Evolutionary conservation across 2,329 filamentous ascomycete species (phyloP).

Genomic region (Chrysosporium queenslandicum): DNA sequence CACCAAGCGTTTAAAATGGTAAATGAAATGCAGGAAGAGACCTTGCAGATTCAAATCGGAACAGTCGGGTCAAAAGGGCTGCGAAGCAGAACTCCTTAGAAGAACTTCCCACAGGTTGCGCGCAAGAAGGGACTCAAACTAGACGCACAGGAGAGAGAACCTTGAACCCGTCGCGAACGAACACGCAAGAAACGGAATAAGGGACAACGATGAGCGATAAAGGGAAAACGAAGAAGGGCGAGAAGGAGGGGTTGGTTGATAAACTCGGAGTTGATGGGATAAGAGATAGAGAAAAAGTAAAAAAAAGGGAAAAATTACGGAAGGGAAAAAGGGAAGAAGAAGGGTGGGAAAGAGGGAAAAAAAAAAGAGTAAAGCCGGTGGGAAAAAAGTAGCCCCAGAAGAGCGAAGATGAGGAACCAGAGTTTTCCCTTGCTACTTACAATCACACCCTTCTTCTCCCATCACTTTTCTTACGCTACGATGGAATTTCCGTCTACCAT

Average conservation of each 20-base stretch:
- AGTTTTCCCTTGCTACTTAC: constrained; percentile 3
- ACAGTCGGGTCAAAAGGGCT: background rate
- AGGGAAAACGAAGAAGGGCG: background rate
- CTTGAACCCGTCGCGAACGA: constrained; percentile 12
- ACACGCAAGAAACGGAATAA: constrained; percentile 5
- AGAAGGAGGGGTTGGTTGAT: constrained; percentile 6
- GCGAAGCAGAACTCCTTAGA: background rate
- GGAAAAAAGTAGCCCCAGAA: constrained; percentile 8
- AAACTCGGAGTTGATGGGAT: constrained; percentile 1
- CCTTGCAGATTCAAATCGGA: background rate
- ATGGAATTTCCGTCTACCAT: constrained; percentile 1
- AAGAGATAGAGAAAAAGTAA: constrained; percentile 2
- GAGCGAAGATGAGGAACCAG: constrained; percentile 11
- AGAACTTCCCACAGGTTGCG: constrained; percentile 4
- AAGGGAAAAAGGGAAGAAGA: background rate
- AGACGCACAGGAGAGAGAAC: constrained; percentile 9
- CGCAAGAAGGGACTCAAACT: constrained; percentile 3
- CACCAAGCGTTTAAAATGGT: constrained; percentile 1
- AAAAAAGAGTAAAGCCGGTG: background rate
- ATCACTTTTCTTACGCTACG: background rate
- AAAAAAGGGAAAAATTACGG: constrained; percentile 3
- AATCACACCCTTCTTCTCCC: background rate
- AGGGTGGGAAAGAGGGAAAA: background rate
- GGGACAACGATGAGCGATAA: constrained; percentile 6
- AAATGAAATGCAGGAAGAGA: constrained; percentile 1